Percentiles rank a stretch among this genome's conserved stretches.
Evolutionary conservation across 441 rosid genomes (phyloP).

Genomic region (Populus tomentosa): DNA sequence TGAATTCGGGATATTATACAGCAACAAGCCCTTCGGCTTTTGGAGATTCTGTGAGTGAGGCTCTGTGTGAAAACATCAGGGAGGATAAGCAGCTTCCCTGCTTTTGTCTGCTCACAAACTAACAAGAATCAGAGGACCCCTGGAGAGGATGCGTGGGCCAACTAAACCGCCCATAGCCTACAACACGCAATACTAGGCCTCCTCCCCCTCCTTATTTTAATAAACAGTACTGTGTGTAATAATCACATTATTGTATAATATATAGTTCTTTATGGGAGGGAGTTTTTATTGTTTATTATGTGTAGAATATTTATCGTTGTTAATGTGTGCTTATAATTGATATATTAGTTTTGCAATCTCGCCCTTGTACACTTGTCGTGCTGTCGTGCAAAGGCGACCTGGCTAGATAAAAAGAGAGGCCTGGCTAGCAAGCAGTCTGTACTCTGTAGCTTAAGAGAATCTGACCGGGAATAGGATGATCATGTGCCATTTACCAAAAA

Average conservation of each 20-base stretch:
- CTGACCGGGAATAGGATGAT: neutral
- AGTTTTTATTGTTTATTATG: too few relatives aligned
- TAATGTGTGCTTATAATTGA: too few relatives aligned
- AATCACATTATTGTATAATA: too few relatives aligned
- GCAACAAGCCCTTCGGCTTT: slow-evolving; percentile 21
- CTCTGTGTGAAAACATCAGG: slow-evolving; percentile 32
- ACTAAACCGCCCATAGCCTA: slow-evolving; percentile 31
- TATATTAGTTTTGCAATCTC: too few relatives aligned
- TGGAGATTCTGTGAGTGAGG: slow-evolving; percentile 36
- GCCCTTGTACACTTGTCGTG: too few relatives aligned
- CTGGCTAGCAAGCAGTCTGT: neutral
- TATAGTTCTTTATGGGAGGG: too few relatives aligned
- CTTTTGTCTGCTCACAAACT: slow-evolving; percentile 55
- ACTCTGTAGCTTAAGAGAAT: neutral
- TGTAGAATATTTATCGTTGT: too few relatives aligned
- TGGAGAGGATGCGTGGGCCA: slow-evolving; percentile 32
- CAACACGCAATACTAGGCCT: slow-evolving; percentile 30
- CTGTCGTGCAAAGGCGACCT: too few relatives aligned
- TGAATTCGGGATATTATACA: neutral
- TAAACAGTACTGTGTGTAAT: neutral
- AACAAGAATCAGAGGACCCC: slow-evolving; percentile 34
- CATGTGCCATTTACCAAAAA: neutral
- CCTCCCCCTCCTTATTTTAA: neutral
- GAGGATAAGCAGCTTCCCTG: slow-evolving; percentile 49
- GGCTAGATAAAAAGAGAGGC: neutral